A percentile compares a stretch with the other conserved stretches of the same genome.
Conservation (phyloP, 1,284 basidiomycete species). For the Puccinia triticina region DNA sequence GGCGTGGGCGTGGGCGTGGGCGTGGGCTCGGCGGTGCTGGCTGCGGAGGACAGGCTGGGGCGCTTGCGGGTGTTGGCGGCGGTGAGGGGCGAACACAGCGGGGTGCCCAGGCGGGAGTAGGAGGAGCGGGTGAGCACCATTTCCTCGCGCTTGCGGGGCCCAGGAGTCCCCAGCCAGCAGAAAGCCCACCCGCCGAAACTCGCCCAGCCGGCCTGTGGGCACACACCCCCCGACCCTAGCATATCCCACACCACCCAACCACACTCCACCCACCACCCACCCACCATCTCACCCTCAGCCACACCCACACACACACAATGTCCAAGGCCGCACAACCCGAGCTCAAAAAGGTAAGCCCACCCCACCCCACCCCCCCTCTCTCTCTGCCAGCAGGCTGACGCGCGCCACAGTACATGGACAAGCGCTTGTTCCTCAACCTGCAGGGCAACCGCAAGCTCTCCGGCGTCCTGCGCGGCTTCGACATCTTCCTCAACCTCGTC, state of each 20-base stretch:
- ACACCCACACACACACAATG: too few species aligned
- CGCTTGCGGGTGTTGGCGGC: constrained; percentile 6
- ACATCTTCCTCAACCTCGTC: constrained; percentile 97
- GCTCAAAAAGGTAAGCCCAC: constrained; percentile 75
- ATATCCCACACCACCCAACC: too few species aligned
- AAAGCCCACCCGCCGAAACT: too few species aligned
- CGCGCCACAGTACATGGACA: constrained; percentile 89
- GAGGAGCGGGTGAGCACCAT: constrained; percentile 42
- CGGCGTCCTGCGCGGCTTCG: constrained; percentile 93
- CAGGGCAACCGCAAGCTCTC: constrained; percentile 96
- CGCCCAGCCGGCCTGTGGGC: too few species aligned
- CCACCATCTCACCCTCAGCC: too few species aligned
- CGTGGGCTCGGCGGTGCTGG: background rate
- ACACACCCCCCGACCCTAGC: too few species aligned
- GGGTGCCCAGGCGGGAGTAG: constrained; percentile 41
- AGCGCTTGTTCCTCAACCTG: constrained; percentile 89
- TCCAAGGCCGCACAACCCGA: constrained; percentile 81
- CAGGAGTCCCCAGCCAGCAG: too few species aligned
- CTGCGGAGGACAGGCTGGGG: background rate
- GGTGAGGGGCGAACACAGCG: constrained; percentile 25
- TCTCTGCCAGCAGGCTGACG: background rate
- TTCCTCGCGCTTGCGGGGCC: background rate
- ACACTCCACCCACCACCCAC: too few species aligned
- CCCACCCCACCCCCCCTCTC: constrained; percentile 29
- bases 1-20: background rate